Evolutionary conservation across 2,329 filamentous ascomycete genomes (phyloP).

Genomic region (Curvularia eragrostidis): DNA sequence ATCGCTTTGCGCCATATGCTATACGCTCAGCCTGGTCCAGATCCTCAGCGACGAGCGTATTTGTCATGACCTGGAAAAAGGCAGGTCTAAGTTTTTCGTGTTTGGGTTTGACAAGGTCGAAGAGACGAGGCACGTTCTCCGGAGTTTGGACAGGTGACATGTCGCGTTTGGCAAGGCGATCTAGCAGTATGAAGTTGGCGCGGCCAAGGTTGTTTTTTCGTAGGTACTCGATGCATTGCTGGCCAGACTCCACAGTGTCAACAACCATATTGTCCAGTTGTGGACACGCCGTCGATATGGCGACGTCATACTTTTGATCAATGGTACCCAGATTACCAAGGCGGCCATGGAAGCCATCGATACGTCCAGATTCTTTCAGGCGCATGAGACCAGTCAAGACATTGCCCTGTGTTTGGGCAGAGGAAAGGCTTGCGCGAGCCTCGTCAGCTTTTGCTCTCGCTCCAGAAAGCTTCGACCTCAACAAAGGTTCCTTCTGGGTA

Average conservation of each 20-base stretch:
- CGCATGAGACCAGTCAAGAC: slow-evolving; percentile 92
- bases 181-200: slow-evolving; percentile 95
- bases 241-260: slow-evolving; percentile 92
- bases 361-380: slow-evolving; percentile 92
- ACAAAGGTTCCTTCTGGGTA: slow-evolving; percentile 76
- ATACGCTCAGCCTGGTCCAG: slow-evolving; percentile 97
- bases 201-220: slow-evolving; percentile 96
- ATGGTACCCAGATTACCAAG: slow-evolving; percentile 94
- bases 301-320: slow-evolving; percentile 91
- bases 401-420: slow-evolving; percentile 89
- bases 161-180: slow-evolving; percentile 81
- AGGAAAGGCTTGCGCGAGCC: slow-evolving; percentile 86
- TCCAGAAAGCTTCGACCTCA: slow-evolving; percentile 84
- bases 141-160: slow-evolving; percentile 83
- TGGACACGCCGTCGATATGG: slow-evolving; percentile 96
- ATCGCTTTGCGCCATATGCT: slow-evolving; percentile 89
- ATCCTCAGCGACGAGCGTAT: slow-evolving; percentile 91
- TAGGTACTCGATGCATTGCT: slow-evolving; percentile 97
- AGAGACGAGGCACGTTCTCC: slow-evolving; percentile 88
- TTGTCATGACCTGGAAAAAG: slow-evolving; percentile 94
- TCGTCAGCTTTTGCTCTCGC: slow-evolving; percentile 96
- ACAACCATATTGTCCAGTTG: slow-evolving; percentile 95
- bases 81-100: slow-evolving; percentile 85
- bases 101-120: slow-evolving; percentile 90
- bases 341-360: slow-evolving; percentile 95